These are phyloP conservation scores for Achaetomium macrosporum DNA, from an alignment of 2,329 filamentous ascomycete species.

Conservation along the genomic window DNA sequence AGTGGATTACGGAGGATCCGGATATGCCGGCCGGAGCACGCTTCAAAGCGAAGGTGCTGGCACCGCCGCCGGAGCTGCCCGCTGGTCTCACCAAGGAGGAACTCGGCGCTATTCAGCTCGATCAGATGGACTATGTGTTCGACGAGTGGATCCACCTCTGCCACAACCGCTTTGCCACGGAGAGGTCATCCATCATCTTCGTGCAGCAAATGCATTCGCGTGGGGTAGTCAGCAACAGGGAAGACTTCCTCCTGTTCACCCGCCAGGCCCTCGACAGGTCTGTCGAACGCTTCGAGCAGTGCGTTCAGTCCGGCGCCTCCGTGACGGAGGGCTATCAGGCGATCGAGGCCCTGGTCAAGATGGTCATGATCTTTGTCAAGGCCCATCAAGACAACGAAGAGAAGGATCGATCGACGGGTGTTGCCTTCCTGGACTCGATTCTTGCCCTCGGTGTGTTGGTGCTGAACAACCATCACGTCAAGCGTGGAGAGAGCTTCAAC, in stretches of 20 bases:
- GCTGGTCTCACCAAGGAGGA: conserved; percentile 49
- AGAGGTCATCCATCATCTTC: conserved; percentile 68
- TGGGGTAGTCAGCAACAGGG: conserved; percentile 64
- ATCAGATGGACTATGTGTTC: conserved; percentile 91
- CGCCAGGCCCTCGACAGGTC: conserved; percentile 75
- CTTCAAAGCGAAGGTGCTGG: conserved; percentile 58
- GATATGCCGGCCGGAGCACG: conserved; percentile 58
- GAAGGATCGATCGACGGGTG: conserved; percentile 56
- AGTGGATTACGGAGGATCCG: conserved; percentile 73
- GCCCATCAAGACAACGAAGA: conserved; percentile 57
- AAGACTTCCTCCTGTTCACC: conserved; percentile 75
- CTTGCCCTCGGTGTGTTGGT: conserved; percentile 73
- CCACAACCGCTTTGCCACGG: conserved; percentile 69
- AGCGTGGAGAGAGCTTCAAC: conserved; percentile 74
- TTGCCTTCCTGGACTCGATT: conserved; percentile 69
- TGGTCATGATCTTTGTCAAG: conserved; percentile 70
- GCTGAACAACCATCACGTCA: conserved; percentile 78
- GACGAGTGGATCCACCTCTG: conserved; percentile 87
- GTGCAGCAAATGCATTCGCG: conserved; percentile 75
- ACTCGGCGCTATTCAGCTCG: conserved; percentile 55
- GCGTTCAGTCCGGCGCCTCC: conserved; percentile 55
- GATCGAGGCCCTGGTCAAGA: conserved; percentile 75
- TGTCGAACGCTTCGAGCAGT: conserved; percentile 70
- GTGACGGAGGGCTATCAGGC: conserved; percentile 52
- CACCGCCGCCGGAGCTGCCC: conserved; percentile 35